Percentiles rank a stretch among this genome's conserved stretches.
Conservation (phyloP, 257 asterid species). For the Rhazya stricta region DNA sequence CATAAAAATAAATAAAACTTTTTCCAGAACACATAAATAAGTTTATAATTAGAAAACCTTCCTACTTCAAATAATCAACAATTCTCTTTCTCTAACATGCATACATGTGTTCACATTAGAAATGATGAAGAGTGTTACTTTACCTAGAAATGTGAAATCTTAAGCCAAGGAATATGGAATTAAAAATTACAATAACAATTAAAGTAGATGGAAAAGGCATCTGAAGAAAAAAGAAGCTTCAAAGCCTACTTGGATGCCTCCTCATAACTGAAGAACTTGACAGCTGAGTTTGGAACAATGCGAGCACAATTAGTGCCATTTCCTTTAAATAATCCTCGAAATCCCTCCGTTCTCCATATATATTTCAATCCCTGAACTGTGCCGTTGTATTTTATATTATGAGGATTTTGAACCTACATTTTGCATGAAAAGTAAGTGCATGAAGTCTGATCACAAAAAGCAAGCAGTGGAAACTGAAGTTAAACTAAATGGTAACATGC, state of each 20-base stretch:
- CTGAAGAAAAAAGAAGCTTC: background rate
- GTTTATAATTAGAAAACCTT: background rate
- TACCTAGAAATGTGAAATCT: background rate
- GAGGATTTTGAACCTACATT: conserved; percentile 80
- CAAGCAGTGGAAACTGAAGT: background rate
- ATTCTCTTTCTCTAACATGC: background rate
- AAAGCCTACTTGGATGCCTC: conserved; percentile 76
- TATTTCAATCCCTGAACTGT: conserved; percentile 73
- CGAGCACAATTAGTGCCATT: conserved; percentile 92
- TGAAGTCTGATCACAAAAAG: background rate
- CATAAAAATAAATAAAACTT: too few relatives aligned
- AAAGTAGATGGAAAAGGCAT: background rate
- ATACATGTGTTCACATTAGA: background rate
- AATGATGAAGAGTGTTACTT: background rate
- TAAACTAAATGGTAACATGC: background rate
- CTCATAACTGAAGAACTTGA: conserved; percentile 96
- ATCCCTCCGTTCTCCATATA: conserved; percentile 74
- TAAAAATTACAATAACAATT: background rate
- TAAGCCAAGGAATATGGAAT: background rate
- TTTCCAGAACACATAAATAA: background rate
- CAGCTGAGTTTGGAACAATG: conserved; percentile 88
- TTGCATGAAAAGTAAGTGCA: background rate
- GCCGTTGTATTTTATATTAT: conserved; percentile 64
- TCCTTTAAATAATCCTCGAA: conserved; percentile 71
- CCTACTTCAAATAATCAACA: too few relatives aligned